Conservation (phyloP, 2,329 filamentous ascomycete species). For the Fusarium pilosicola region DNA sequence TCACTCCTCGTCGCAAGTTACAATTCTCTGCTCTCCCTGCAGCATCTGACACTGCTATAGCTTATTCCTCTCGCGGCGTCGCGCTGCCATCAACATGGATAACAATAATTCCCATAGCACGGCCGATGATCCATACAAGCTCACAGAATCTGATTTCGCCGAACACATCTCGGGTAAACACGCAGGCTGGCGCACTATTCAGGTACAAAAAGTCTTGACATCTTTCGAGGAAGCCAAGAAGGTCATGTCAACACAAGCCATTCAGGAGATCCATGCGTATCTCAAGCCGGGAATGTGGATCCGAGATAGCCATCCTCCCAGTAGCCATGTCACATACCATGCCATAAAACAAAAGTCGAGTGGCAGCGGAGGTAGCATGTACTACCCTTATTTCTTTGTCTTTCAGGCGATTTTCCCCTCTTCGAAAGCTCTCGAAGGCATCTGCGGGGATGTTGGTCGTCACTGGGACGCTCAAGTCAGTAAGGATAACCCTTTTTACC, state of each 20-base stretch:
- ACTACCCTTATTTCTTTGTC: background rate
- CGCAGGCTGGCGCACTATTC: background rate
- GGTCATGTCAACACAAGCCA: background rate
- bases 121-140: background rate
- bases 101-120: accelerated
- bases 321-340: background rate
- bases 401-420: background rate
- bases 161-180: accelerated
- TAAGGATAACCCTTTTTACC: background rate
- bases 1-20: background rate
- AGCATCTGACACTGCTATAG: background rate
- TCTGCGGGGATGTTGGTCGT: background rate
- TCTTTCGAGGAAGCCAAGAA: background rate
- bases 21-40: background rate
- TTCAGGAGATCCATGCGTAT: background rate
- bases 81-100: background rate
- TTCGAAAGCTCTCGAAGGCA: accelerated
- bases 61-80: background rate
- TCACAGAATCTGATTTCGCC: background rate
- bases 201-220: background rate
- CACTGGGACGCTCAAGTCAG: background rate
- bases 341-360: accelerated
- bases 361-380: background rate
- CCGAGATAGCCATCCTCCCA: background rate
- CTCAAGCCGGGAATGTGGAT: background rate